These are phyloP conservation scores for Patellifolia procumbens DNA, from an alignment of 179 eudicot species.

Conservation along the genomic window DNA sequence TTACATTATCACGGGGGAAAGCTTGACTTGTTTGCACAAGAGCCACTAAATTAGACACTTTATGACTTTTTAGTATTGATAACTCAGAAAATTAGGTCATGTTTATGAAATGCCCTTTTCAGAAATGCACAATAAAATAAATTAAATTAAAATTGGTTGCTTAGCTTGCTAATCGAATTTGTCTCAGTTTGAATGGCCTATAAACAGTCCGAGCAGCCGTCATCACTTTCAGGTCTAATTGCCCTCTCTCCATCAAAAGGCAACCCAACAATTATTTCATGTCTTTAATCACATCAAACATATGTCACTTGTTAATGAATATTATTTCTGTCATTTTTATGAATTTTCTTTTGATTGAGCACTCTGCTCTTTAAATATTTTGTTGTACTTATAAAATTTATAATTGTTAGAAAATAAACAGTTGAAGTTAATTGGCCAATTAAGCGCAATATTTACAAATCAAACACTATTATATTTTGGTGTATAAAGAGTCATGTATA, in stretches of 20 bases:
- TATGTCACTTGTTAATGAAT: not conserved
- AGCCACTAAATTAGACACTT: not conserved
- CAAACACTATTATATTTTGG: no score
- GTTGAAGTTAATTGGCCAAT: no score
- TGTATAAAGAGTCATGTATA: no score
- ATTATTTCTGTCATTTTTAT: not conserved
- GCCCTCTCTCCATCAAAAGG: not conserved
- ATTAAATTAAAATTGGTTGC: not conserved
- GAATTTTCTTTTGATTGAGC: not conserved
- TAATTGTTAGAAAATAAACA: no score
- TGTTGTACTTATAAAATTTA: no score
- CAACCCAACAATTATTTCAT: conserved; percentile 1
- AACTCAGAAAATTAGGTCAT: not conserved
- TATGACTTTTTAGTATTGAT: not conserved
- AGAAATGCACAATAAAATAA: not conserved
- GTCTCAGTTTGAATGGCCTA: not conserved
- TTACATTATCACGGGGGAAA: no score
- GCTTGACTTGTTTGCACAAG: no score
- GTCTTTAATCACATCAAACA: not conserved
- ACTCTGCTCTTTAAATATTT: not conserved
- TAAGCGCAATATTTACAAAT: no score
- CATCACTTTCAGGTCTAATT: conserved; percentile 13
- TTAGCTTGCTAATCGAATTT: not conserved
- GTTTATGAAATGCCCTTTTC: not conserved
- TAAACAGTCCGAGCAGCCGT: not conserved